Percentiles rank a stretch among this genome's conserved stretches.
Evolutionary conservation across 768 basidiomycete genomes (phyloP).

Genomic region (Hygrocybe punicea): DNA sequence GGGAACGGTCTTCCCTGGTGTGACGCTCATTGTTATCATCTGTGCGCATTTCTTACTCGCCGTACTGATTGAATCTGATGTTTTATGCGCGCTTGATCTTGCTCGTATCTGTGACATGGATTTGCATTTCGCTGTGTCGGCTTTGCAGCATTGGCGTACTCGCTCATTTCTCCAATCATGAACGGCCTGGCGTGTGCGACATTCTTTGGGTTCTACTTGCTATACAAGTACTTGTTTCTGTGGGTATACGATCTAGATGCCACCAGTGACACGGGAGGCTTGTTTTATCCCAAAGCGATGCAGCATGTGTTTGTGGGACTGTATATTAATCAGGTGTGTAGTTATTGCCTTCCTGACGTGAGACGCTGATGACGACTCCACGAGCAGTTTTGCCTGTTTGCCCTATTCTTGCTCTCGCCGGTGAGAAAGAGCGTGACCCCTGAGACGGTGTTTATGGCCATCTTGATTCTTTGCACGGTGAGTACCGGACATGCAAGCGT

Average conservation of each 20-base stretch:
- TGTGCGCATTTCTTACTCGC: slow-evolving; percentile 42
- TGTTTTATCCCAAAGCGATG: slow-evolving; percentile 94
- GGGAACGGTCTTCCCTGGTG: slow-evolving; percentile 69
- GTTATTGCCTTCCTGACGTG: background rate
- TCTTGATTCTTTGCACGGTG: slow-evolving; percentile 81
- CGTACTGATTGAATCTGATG: background rate
- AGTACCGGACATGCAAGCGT: slow-evolving; percentile 23
- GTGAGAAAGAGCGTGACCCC: slow-evolving; percentile 56
- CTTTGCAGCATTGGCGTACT: slow-evolving; percentile 65
- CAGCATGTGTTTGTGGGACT: slow-evolving; percentile 91
- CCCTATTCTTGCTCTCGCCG: slow-evolving; percentile 85
- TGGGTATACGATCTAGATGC: slow-evolving; percentile 72
- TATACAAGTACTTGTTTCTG: slow-evolving; percentile 86
- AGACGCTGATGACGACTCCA: background rate
- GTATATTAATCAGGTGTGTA: slow-evolving; percentile 71
- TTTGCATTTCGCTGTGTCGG: background rate
- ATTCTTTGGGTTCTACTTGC: slow-evolving; percentile 78
- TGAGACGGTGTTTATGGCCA: slow-evolving; percentile 79
- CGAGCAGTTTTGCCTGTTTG: slow-evolving; percentile 60
- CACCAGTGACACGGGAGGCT: slow-evolving; percentile 77
- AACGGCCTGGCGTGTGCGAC: slow-evolving; percentile 81
- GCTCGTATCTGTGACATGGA: too few relatives aligned
- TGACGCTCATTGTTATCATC: slow-evolving; percentile 81
- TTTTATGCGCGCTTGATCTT: background rate
- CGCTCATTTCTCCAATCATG: slow-evolving; percentile 88